Conservation (phyloP, 2,329 filamentous ascomycete species). For the Aspergillus pseudonomiae region DNA sequence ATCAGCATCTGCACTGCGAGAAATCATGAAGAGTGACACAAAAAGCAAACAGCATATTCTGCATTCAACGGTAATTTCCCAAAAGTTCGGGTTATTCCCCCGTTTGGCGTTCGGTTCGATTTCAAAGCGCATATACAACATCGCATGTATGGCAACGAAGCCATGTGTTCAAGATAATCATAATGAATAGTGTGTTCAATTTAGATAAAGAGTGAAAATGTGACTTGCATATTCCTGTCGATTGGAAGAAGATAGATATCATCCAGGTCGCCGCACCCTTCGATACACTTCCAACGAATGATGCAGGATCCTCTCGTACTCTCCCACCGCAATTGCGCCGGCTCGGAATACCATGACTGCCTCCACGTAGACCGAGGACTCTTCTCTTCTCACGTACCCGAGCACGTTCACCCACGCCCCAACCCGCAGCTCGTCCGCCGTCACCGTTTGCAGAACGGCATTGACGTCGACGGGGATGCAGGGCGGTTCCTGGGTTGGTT, state of each 20-base stretch:
- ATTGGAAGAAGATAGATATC: neutral
- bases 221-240: neutral
- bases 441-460: slow-evolving; percentile 69
- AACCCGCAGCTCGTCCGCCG: slow-evolving; percentile 64
- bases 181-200: neutral
- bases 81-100: slow-evolving; percentile 8
- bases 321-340: slow-evolving; percentile 69
- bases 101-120: slow-evolving; percentile 10
- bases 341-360: slow-evolving; percentile 78
- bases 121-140: slow-evolving; percentile 7
- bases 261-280: slow-evolving; percentile 23
- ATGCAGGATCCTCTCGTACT: slow-evolving; percentile 67
- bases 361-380: slow-evolving; percentile 58
- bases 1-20: neutral
- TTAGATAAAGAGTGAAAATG: neutral
- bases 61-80: neutral
- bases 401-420: slow-evolving; percentile 92
- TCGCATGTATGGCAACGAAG: neutral
- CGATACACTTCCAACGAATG: slow-evolving; percentile 40
- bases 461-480: slow-evolving; percentile 69
- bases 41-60: neutral
- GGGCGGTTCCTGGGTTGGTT: slow-evolving; percentile 39
- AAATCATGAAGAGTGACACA: neutral
- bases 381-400: slow-evolving; percentile 64
- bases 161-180: slow-evolving; percentile 5